Conservation (phyloP, 2,329 filamentous ascomycete species). For the Monilinia aucupariae region DNA sequence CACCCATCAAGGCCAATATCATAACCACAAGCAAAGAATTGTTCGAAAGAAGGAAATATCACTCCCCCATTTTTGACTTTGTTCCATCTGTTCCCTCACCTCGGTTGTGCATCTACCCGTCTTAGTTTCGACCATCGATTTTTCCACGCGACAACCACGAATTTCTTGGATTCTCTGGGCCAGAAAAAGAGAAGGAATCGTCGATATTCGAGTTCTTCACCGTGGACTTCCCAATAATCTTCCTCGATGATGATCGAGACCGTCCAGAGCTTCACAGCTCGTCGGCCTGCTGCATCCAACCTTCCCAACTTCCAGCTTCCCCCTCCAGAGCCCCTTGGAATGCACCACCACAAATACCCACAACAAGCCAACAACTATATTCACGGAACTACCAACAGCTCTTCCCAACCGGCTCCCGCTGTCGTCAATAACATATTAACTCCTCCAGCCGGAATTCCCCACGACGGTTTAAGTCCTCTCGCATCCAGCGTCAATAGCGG, state of each 20-base stretch:
- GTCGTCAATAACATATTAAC: slow-evolving; percentile 40
- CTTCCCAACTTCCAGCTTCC: slow-evolving; percentile 66
- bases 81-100: slow-evolving; percentile 6
- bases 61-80: slow-evolving; percentile 3
- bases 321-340: slow-evolving; percentile 50
- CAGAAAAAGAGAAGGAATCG: not conserved
- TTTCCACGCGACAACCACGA: not conserved
- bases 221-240: slow-evolving; percentile 30
- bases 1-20: not conserved
- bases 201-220: slow-evolving; percentile 16
- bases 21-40: not conserved
- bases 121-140: not conserved
- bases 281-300: slow-evolving; percentile 63
- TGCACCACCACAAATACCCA: slow-evolving; percentile 40
- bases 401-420: slow-evolving; percentile 36
- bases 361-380: slow-evolving; percentile 37
- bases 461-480: slow-evolving; percentile 57
- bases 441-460: slow-evolving; percentile 43
- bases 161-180: not conserved
- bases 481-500: slow-evolving; percentile 57
- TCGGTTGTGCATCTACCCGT: slow-evolving; percentile 9
- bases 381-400: slow-evolving; percentile 45
- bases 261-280: slow-evolving; percentile 62
- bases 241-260: slow-evolving; percentile 44
- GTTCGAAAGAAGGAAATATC: not conserved